phyloP scores from a whole-genome alignment of 345 rosid genomes.

The Syzygium oleosum region DNA sequence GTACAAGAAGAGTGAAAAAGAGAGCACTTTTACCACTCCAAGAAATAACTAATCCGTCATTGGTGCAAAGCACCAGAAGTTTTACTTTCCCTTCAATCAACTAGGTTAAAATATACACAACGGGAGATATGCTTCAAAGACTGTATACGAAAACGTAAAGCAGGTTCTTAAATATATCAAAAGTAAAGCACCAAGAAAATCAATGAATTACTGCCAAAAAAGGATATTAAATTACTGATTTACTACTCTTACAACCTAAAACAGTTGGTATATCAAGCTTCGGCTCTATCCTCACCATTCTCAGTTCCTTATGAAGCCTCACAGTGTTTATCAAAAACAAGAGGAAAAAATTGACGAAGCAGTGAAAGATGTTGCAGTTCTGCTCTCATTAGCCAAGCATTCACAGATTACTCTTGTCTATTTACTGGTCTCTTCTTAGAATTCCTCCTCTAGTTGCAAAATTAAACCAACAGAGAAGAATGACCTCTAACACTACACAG shows the following conservation, averaged over 20 bases:
- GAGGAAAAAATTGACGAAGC: not conserved
- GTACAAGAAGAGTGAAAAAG: not conserved
- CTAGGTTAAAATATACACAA: not conserved
- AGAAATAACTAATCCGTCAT: not conserved
- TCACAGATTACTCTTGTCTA: not conserved
- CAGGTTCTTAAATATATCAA: not conserved
- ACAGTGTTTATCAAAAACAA: not conserved
- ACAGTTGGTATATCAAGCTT: not conserved
- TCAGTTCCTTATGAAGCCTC: not conserved
- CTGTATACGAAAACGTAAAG: not conserved
- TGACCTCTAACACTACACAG: not conserved
- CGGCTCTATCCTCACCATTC: not conserved
- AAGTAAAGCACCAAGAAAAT: not conserved
- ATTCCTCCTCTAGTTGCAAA: not conserved
- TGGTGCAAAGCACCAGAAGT: not conserved
- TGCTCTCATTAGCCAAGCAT: not conserved
- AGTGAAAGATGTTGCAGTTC: not conserved
- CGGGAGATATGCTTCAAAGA: not conserved
- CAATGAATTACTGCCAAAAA: not conserved
- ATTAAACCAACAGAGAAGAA: not conserved
- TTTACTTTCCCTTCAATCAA: not conserved
- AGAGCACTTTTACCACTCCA: not conserved
- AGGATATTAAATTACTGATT: not conserved
- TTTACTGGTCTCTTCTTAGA: not conserved
- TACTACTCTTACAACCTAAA: not conserved